Evolutionary conservation across 2,329 filamentous ascomycete genomes (phyloP), one percentile per base, ranked within the genome.

Genomic region (Orbilia javanica): DNA sequence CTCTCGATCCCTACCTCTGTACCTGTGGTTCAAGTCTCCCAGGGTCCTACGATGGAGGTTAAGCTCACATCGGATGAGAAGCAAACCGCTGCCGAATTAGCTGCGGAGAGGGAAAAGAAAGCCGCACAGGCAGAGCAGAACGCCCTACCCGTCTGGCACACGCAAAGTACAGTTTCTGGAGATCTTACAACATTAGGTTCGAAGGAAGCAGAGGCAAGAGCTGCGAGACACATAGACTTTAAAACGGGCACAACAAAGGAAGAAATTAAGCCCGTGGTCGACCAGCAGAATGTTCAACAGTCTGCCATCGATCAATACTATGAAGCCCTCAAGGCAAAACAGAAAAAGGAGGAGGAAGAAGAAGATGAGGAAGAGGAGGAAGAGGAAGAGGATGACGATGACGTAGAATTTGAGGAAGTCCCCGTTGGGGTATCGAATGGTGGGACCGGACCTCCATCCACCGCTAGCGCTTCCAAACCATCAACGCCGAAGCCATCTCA

Each of bases 71-170:
- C 85, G 4, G 85, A 84, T 18, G 86, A 87, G 79, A 80, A 82
- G 34, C 87, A 86, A 81, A 86, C 83, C 42, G 86, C 86, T 5
- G 86, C 84, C 2, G 86, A 87, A 66, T 84, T 86, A 62, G 85
- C 84, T 1, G 86, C 85, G 48, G 86, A 87, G 79, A 84, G 84
- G 27, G 84, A 85, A 44, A 85, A 85, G 72, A 87, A 86, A 79
- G 85, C 85, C 2, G 85, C 84, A 1, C 81, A 87, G 50, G 86
- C 86, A 76, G 86, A 86, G 74, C 86, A 87, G 80, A 88, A 88
- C 62, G 85, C 85, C 4, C 83, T 88, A 8, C 87, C 87, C 0
- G 85, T 86, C 15, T 88, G 87, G 87, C 86, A 87, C 79, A 87
- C 86, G 6, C 85, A 86, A 62, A 87, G 86, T 46, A 87, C 86